Conservation (phyloP, 345 rosid genomes). For the Populus deltoides region DNA sequence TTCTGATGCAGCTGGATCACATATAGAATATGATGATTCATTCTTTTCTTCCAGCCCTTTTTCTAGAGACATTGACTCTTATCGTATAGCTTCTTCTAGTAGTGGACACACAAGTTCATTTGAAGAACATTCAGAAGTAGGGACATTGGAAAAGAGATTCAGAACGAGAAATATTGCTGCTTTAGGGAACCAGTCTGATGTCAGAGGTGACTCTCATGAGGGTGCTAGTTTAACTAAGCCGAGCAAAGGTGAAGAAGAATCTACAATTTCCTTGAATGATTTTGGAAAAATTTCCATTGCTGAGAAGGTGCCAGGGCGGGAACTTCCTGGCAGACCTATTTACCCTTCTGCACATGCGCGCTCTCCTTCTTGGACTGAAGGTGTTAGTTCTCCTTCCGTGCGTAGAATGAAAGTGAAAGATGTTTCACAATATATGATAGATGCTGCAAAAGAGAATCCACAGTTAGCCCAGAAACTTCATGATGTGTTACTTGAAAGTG, state of each 20-base stretch:
- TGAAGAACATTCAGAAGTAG: constrained; percentile 60
- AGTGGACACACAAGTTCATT: constrained; percentile 59
- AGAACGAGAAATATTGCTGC: constrained; percentile 34
- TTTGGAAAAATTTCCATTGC: constrained; percentile 25
- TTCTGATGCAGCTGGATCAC: constrained; percentile 70
- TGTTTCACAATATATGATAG: constrained; percentile 88
- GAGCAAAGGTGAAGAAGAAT: constrained; percentile 36
- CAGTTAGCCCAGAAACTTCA: constrained; percentile 86
- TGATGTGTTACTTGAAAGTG: constrained; percentile 90
- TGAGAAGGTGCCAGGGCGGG: constrained; percentile 34
- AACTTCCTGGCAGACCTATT: constrained; percentile 43
- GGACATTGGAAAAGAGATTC: constrained; percentile 50
- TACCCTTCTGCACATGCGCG: constrained; percentile 59
- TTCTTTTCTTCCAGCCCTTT: constrained; percentile 62
- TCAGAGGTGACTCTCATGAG: constrained; percentile 32
- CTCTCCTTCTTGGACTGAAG: constrained; percentile 98
- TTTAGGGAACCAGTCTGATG: constrained; percentile 41
- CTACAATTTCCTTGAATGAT: constrained; percentile 30
- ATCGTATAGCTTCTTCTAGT: constrained; percentile 60
- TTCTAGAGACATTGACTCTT: constrained; percentile 62
- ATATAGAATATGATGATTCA: constrained; percentile 58
- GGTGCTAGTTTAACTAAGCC: constrained; percentile 21
- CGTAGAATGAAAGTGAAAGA: constrained; percentile 89
- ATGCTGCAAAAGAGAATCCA: constrained; percentile 96
- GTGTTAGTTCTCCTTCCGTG: constrained; percentile 81